These are phyloP conservation scores for Rhododendron henanense DNA, from an alignment of 148 eudicot genomes.

Conservation along the genomic window DNA sequence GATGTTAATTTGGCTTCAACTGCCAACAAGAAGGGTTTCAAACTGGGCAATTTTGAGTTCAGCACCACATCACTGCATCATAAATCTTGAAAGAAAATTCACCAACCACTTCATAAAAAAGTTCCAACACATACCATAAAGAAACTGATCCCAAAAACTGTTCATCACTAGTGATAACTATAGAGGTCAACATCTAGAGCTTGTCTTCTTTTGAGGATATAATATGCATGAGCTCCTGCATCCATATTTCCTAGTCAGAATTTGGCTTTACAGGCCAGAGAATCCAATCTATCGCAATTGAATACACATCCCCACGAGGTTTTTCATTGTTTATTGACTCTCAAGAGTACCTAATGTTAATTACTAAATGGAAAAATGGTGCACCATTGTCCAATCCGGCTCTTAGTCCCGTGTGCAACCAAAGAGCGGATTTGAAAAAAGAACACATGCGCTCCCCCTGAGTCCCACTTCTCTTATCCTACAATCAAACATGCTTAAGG, in stretches of 20 bases:
- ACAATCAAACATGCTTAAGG: too few relatives aligned
- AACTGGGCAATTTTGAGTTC: background rate
- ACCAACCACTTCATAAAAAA: background rate
- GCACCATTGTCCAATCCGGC: too few relatives aligned
- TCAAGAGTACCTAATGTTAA: background rate
- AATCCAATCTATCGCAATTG: background rate
- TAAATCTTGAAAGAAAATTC: background rate
- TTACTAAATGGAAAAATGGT: background rate
- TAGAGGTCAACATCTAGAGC: background rate
- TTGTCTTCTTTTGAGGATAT: background rate
- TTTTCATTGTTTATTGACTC: background rate
- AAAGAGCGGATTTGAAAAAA: too few relatives aligned
- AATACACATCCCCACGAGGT: background rate
- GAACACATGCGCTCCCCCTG: too few relatives aligned
- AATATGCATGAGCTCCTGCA: background rate
- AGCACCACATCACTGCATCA: background rate
- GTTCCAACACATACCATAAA: background rate
- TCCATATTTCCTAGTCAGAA: background rate
- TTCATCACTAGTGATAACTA: background rate
- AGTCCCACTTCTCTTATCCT: too few relatives aligned
- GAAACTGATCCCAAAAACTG: background rate
- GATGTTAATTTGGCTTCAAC: background rate
- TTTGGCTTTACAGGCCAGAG: background rate
- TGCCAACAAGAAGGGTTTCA: background rate
- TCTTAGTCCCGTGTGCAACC: too few relatives aligned